These are phyloP conservation scores for Alternaria metachromatica DNA, from an alignment of 2,329 filamentous ascomycete species.

Conservation along the genomic window DNA sequence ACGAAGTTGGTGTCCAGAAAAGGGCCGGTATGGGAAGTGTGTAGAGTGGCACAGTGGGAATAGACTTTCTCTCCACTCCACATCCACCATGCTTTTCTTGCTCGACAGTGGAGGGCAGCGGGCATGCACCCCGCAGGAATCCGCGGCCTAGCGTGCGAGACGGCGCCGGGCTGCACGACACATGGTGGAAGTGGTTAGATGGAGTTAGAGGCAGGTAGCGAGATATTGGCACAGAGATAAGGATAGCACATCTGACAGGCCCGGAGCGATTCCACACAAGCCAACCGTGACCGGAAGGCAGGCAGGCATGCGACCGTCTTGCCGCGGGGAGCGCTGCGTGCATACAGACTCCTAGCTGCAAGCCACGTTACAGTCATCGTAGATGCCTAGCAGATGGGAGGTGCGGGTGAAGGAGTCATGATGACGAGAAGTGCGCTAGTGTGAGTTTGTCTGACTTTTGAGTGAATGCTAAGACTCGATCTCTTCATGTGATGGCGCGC, in stretches of 20 bases:
- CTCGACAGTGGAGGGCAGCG: neutral
- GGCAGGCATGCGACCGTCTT: neutral
- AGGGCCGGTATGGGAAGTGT: neutral
- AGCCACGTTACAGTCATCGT: slow-evolving; percentile 2
- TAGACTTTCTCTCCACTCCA: slow-evolving; percentile 5
- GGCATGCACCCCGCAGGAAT: slow-evolving; percentile 28
- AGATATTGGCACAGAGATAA: slow-evolving; percentile 13
- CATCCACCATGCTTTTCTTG: neutral
- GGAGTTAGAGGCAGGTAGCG: neutral
- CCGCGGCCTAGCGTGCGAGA: slow-evolving; percentile 2
- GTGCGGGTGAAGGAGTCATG: neutral
- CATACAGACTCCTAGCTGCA: neutral
- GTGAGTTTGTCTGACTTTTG: neutral
- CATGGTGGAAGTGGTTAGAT: slow-evolving; percentile 2
- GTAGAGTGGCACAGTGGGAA: neutral
- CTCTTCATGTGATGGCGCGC: neutral
- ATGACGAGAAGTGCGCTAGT: neutral
- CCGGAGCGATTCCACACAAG: slow-evolving; percentile 1
- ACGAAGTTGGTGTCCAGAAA: neutral
- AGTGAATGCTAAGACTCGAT: neutral
- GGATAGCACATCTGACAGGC: slow-evolving; percentile 9
- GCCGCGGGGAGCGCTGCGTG: neutral
- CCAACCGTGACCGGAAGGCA: neutral
- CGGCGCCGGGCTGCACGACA: slow-evolving; percentile 7
- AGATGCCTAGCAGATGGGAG: neutral